Conservation (phyloP, 345 rosid genomes). For the Brassica juncea region DNA sequence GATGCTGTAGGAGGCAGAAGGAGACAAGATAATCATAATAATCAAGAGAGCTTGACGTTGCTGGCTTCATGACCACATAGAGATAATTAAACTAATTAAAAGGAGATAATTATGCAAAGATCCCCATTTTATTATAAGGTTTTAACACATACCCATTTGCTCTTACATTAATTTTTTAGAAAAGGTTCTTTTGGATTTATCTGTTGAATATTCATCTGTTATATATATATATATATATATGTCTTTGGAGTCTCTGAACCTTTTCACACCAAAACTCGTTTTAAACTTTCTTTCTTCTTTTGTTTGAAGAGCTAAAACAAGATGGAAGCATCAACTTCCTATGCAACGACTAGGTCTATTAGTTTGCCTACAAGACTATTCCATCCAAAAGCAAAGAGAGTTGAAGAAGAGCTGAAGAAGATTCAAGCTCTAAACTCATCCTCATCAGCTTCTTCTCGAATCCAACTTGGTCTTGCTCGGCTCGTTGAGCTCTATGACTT, state of each 20-base stretch:
- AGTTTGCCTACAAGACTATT: slow-evolving; percentile 56
- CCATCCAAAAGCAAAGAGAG: slow-evolving; percentile 47
- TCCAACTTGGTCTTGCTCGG: slow-evolving; percentile 42
- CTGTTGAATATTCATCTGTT: not conserved
- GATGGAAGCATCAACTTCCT: slow-evolving; percentile 29
- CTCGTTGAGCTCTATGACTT: slow-evolving; percentile 52
- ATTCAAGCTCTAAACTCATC: slow-evolving; percentile 41
- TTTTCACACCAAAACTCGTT: slow-evolving; percentile 16
- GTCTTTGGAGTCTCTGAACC: slow-evolving; percentile 16
- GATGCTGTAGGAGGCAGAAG: slow-evolving; percentile 8
- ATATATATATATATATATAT: slow-evolving; percentile 5
- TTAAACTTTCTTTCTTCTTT: slow-evolving; percentile 19
- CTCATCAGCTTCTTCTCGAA: slow-evolving; percentile 34
- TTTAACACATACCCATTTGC: slow-evolving; percentile 32
- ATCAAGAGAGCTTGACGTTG: slow-evolving; percentile 36
- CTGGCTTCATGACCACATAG: slow-evolving; percentile 28
- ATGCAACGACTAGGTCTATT: slow-evolving; percentile 42
- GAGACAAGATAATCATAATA: slow-evolving; percentile 36
- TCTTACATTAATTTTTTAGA: not conserved
- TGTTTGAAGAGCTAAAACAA: slow-evolving; percentile 1
- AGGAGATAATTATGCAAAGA: slow-evolving; percentile 14
- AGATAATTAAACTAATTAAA: slow-evolving; percentile 11
- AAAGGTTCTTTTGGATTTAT: slow-evolving; percentile 21
- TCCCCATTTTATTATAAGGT: slow-evolving; percentile 11
- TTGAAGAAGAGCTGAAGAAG: slow-evolving; percentile 49